Evolutionary conservation across 2,329 filamentous ascomycete genomes (phyloP).

Genomic region (Cryphonectria parasitica): DNA sequence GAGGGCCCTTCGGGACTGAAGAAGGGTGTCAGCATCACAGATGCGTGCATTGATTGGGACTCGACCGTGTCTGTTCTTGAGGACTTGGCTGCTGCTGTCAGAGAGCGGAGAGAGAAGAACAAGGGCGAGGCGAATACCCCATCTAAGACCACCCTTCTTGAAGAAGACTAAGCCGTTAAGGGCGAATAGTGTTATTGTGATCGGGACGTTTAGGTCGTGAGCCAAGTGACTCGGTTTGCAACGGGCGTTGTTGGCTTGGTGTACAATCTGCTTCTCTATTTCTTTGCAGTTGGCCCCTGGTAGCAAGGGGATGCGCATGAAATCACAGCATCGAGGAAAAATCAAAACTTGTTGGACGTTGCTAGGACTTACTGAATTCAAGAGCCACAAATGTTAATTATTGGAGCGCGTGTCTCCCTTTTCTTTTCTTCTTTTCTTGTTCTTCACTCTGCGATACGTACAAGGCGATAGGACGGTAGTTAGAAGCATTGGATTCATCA

Average conservation of each 20-base stretch:
- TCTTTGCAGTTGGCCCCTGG: background rate
- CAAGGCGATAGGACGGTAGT: background rate
- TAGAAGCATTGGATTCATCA: background rate
- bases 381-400: constrained; percentile 3
- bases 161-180: constrained; percentile 51
- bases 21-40: constrained; percentile 92
- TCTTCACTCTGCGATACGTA: background rate
- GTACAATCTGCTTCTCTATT: background rate
- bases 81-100: constrained; percentile 82
- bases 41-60: constrained; percentile 96
- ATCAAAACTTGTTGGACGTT: background rate
- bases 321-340: background rate
- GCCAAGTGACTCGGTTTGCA: background rate
- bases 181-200: background rate
- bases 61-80: constrained; percentile 80
- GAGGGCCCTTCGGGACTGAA: constrained; percentile 79
- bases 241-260: constrained; percentile 2
- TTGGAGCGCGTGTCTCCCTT: background rate
- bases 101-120: constrained; percentile 67
- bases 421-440: too few relatives aligned
- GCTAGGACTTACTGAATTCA: background rate
- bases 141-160: constrained; percentile 51
- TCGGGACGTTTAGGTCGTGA: background rate
- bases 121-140: constrained; percentile 40
- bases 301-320: background rate